phyloP scores from a whole-genome alignment of 345 rosid species.

The Cochlearia excelsa region DNA sequence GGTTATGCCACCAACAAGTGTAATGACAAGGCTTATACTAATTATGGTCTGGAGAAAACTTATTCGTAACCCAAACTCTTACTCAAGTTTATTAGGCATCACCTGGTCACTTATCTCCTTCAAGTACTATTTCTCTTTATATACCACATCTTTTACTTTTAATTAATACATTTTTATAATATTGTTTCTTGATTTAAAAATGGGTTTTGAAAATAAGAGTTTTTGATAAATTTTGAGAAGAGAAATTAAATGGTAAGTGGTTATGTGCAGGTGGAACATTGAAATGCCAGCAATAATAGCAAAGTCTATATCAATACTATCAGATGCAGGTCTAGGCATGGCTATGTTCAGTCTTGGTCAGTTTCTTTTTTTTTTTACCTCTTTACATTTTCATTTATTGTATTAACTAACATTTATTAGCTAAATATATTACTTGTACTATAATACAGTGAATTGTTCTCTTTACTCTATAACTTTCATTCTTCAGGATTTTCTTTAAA shows the following conservation, averaged over 20 bases:
- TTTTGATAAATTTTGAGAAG: background rate
- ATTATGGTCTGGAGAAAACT: slow-evolving; percentile 99
- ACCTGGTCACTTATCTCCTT: slow-evolving; percentile 87
- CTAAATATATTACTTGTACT: slow-evolving; percentile 5
- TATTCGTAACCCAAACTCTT: slow-evolving; percentile 95
- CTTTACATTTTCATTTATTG: slow-evolving; percentile 12
- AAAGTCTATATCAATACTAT: slow-evolving; percentile 92
- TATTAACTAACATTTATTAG: too few relatives aligned
- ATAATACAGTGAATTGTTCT: slow-evolving; percentile 31
- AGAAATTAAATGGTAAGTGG: slow-evolving; percentile 32
- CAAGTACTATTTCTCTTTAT: slow-evolving; percentile 47
- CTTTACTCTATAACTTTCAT: slow-evolving; percentile 21
- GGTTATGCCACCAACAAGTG: slow-evolving; percentile 93
- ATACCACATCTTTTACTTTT: background rate
- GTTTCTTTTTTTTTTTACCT: slow-evolving; percentile 30
- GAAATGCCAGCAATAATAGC: slow-evolving; percentile 95
- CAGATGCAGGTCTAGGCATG: slow-evolving; percentile 99
- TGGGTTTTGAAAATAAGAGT: slow-evolving; percentile 23
- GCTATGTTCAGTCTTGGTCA: slow-evolving; percentile 99
- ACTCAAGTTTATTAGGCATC: slow-evolving; percentile 93
- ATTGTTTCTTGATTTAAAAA: background rate
- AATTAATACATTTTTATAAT: background rate
- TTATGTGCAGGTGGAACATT: slow-evolving; percentile 76
- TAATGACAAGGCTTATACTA: slow-evolving; percentile 94
- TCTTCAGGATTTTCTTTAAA: background rate